Conservation (phyloP, 345 rosid genomes). For the Pseudoturritis turrita region DNA sequence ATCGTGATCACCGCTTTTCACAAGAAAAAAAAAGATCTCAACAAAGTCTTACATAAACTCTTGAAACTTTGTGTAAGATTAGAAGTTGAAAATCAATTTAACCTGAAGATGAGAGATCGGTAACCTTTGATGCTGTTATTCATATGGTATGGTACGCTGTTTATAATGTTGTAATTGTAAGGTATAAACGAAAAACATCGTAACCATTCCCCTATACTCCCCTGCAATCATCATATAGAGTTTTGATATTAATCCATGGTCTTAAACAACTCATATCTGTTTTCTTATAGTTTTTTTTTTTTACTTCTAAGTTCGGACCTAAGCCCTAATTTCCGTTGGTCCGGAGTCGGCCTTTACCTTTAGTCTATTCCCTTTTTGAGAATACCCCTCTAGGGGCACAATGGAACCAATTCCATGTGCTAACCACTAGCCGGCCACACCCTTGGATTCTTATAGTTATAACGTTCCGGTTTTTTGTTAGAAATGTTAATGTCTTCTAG, state of each 20-base stretch:
- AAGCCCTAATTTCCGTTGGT: too few relatives aligned
- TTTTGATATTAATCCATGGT: not conserved
- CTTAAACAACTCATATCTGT: too few relatives aligned
- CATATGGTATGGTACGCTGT: slow-evolving; percentile 14
- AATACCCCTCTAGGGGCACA: too few relatives aligned
- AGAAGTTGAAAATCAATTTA: not conserved
- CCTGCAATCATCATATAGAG: not conserved
- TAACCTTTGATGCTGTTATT: slow-evolving; percentile 10
- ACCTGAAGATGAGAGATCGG: slow-evolving; percentile 19
- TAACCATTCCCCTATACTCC: not conserved
- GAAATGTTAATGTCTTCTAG: too few relatives aligned
- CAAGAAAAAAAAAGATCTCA: not conserved
- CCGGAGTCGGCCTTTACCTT: too few relatives aligned
- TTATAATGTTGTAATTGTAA: not conserved
- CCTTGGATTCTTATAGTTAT: too few relatives aligned
- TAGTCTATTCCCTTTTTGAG: too few relatives aligned
- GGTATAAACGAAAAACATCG: not conserved
- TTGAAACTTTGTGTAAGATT: not conserved
- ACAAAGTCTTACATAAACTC: not conserved
- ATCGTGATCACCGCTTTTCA: slow-evolving; percentile 63
- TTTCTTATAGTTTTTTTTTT: too few relatives aligned
- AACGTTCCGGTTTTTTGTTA: too few relatives aligned
- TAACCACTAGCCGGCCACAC: too few relatives aligned
- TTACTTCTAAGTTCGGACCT: too few relatives aligned
- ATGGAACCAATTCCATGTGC: too few relatives aligned